Conservation (phyloP, 345 rosid genomes). For the Citropsis articulata region DNA sequence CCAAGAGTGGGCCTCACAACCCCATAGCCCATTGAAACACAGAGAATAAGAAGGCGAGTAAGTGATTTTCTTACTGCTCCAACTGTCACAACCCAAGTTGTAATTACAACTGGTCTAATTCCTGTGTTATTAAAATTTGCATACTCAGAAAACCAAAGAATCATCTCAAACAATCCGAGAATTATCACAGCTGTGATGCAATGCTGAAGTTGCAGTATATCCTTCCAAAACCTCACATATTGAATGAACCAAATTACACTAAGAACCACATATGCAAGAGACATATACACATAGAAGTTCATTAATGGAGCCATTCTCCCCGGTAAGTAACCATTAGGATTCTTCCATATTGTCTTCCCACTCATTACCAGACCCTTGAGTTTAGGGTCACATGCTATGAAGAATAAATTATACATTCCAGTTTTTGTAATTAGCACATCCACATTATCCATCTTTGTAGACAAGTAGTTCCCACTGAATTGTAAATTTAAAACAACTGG, state of each 20-base stretch:
- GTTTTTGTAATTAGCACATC: constrained; percentile 55
- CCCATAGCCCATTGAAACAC: constrained; percentile 96
- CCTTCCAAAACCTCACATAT: constrained; percentile 73
- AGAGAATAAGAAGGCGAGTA: constrained; percentile 73
- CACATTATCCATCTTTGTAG: constrained; percentile 39
- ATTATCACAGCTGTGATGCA: constrained; percentile 71
- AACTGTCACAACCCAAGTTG: constrained; percentile 87
- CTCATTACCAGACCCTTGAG: constrained; percentile 75
- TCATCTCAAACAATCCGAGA: constrained; percentile 89
- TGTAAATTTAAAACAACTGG: constrained; percentile 65
- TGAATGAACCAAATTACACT: constrained; percentile 75
- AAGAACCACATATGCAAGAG: constrained; percentile 67
- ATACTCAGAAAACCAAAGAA: constrained; percentile 86
- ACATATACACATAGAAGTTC: constrained; percentile 76
- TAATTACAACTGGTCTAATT: constrained; percentile 70
- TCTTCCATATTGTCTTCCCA: constrained; percentile 95
- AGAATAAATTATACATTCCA: constrained; percentile 93
- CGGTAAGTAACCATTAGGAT: constrained; percentile 86
- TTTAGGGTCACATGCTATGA: constrained; percentile 81
- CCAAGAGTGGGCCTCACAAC: constrained; percentile 97
- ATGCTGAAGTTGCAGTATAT: constrained; percentile 89
- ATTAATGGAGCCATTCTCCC: constrained; percentile 96
- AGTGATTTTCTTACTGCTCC: constrained; percentile 79
- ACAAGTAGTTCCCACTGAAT: constrained; percentile 48
- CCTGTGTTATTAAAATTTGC: constrained; percentile 77